Base-by-base conservation (phyloP, 768 basidiomycete genomes). In the Hericium coralloides region DNA sequence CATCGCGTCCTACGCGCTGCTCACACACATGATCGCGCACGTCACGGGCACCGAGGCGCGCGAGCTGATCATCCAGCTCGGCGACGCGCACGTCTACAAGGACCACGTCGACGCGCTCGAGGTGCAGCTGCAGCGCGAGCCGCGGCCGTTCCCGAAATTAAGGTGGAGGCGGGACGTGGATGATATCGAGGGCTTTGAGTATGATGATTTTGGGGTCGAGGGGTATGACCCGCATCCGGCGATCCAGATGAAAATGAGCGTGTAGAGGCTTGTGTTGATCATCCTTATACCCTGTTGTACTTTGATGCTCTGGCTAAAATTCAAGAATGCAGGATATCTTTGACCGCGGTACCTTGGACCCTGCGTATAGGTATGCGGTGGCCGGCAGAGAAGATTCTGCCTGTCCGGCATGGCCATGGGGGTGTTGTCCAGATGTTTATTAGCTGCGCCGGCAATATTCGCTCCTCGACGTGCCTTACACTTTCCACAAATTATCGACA, bases 231-330 rank as follows among this genome's bases (percentile, higher is more conserved):
- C 90, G 10, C 81, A 92, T 68, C 85, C 85, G 2, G 76, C 80
- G 60, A 91, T 98, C 64, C 76, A 88, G 31, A 97, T 97, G 94
- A 93, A 94, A 75, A 97, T 98, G 95, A 93, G 89, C 69, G 91
- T 92, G 48, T 91, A 59, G 60, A 39, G 54, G 56, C 38, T 38
- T 14, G n/a, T 6, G 26, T 38, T 41, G 25, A 3, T 3, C 36
- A 26, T 50, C 15, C 10, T 52, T 43, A 17, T 5, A 4, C 38
- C 38, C 10, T n/a, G n/a, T n/a, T n/a, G 2, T 17, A 15, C 38
- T 54, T 26, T 50, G 49, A n/a, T 50, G 49, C 10, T 20, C 25
- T 20, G 17, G 15, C 49, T 50, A 50, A 31, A 31, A 9, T 31
- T 31, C 31, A 8, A 31, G 31, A 12, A 17, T 20, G 5, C n/a